phyloP scores from a whole-genome alignment of 495 filamentous ascomycete genomes.

The Trichoderma gamsii region DNA sequence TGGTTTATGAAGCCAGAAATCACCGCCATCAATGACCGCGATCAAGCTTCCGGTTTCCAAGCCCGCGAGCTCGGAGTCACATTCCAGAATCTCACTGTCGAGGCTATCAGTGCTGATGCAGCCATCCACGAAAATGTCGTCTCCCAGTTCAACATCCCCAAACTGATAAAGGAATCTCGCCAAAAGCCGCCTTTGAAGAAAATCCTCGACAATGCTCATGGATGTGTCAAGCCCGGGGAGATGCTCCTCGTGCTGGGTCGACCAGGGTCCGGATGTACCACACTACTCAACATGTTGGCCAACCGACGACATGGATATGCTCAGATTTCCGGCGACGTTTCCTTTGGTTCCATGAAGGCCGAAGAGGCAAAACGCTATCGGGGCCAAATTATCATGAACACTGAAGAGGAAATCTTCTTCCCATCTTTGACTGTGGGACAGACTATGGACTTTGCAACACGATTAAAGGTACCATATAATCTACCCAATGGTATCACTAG shows the following conservation, averaged over 20 bases:
- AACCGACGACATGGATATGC: conserved; percentile 64
- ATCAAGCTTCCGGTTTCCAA: conserved; percentile 42
- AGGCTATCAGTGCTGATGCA: conserved; percentile 34
- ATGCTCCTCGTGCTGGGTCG: conserved; percentile 64
- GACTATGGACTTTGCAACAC: conserved; percentile 58
- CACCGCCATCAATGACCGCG: conserved; percentile 38
- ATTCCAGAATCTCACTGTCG: conserved; percentile 58
- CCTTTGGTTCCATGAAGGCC: conserved; percentile 57
- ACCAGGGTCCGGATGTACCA: conserved; percentile 67
- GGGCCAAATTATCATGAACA: conserved; percentile 53
- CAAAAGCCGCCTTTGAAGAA: conserved; percentile 50
- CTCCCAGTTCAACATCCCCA: conserved; percentile 51
- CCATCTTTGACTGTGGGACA: conserved; percentile 64
- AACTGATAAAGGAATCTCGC: conserved; percentile 38
- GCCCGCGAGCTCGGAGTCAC: conserved; percentile 51
- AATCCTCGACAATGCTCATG: conserved; percentile 53
- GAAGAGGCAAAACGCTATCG: conserved; percentile 31
- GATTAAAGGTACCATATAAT: conserved; percentile 41
- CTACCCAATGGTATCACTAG: conserved; percentile 21
- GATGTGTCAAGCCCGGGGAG: conserved; percentile 41
- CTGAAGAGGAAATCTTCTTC: conserved; percentile 73
- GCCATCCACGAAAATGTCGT: conserved; percentile 41
- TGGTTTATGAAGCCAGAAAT: conserved; percentile 45
- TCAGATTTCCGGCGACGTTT: conserved; percentile 47
- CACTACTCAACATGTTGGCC: conserved; percentile 62